These are phyloP conservation scores for Populus davidiana DNA, from an alignment of 345 rosid genomes.

Conservation along the genomic window DNA sequence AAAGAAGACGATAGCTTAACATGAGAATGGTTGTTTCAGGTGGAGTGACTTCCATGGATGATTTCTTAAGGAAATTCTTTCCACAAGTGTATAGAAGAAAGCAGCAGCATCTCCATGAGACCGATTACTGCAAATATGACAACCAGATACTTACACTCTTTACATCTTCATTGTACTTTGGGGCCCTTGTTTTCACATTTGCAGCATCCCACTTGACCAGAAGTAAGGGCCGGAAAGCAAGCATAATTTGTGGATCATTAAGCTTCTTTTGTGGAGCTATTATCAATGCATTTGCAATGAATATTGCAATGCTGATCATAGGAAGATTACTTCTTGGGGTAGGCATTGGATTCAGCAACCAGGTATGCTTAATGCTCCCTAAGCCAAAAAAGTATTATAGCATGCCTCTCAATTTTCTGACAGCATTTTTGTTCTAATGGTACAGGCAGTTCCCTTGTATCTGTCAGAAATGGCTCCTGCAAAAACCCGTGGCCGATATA, in stretches of 20 bases:
- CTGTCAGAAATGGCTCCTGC: constrained; percentile 23
- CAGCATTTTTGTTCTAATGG: not conserved
- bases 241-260: constrained; percentile 8
- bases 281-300: constrained; percentile 6
- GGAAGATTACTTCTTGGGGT: constrained; percentile 11
- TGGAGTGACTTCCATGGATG: constrained; percentile 51
- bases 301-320: constrained; percentile 8
- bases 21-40: constrained; percentile 19
- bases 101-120: constrained; percentile 14
- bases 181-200: constrained; percentile 26
- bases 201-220: constrained; percentile 11
- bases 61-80: constrained; percentile 38
- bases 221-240: constrained; percentile 1
- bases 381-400: not conserved
- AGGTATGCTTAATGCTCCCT: not conserved
- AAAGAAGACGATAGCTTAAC: not conserved
- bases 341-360: constrained; percentile 9
- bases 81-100: constrained; percentile 28
- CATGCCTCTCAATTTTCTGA: not conserved
- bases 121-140: constrained; percentile 41
- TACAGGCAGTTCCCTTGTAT: constrained; percentile 21
- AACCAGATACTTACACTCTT: constrained; percentile 40
- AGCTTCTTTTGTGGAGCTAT: constrained; percentile 11
- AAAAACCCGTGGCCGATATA: constrained; percentile 14
- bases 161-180: constrained; percentile 46